These are phyloP conservation scores for Inonotus hispidus DNA, from an alignment of 1,284 basidiomycete species.

Conservation along the genomic window DNA sequence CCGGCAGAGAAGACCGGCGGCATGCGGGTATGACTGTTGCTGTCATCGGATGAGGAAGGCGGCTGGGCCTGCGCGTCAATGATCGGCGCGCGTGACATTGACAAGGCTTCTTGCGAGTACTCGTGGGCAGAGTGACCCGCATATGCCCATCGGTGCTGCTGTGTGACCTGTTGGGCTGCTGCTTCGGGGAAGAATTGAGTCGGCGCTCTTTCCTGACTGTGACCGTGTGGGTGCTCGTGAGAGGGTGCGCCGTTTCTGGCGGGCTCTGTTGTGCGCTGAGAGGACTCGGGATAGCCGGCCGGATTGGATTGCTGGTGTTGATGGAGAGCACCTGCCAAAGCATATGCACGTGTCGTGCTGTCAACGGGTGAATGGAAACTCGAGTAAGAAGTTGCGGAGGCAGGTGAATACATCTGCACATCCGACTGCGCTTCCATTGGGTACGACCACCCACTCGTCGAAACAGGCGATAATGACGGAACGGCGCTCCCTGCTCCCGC, in stretches of 20 bases:
- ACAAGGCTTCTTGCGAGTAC: slow-evolving; percentile 5
- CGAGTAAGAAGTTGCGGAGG: not conserved
- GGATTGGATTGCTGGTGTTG: not conserved
- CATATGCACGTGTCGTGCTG: slow-evolving; percentile 10
- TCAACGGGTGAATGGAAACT: slow-evolving; percentile 10
- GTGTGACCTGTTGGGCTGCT: not conserved
- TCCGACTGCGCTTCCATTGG: not conserved
- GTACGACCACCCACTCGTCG: not conserved
- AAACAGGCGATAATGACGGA: not conserved
- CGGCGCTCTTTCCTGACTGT: not conserved
- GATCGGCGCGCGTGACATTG: slow-evolving; percentile 6
- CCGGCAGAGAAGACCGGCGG: not conserved
- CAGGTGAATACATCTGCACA: slow-evolving; percentile 8
- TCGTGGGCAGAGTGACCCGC: not conserved
- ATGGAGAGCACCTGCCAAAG: slow-evolving; percentile 15
- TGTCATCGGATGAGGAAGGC: slow-evolving; percentile 8
- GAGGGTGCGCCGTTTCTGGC: not conserved
- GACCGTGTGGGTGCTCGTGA: not conserved
- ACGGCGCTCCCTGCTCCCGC: not conserved
- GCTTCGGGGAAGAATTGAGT: not conserved
- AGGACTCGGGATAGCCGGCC: slow-evolving; percentile 5
- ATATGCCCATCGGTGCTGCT: not conserved
- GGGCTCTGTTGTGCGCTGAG: slow-evolving; percentile 3
- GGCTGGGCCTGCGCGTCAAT: slow-evolving; percentile 6
- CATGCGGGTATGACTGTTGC: not conserved